Evolutionary conservation across 2,329 filamentous ascomycete species (phyloP), one percentile per base, ranked within the genome.

Genomic region (Colletotrichum tabaci): DNA sequence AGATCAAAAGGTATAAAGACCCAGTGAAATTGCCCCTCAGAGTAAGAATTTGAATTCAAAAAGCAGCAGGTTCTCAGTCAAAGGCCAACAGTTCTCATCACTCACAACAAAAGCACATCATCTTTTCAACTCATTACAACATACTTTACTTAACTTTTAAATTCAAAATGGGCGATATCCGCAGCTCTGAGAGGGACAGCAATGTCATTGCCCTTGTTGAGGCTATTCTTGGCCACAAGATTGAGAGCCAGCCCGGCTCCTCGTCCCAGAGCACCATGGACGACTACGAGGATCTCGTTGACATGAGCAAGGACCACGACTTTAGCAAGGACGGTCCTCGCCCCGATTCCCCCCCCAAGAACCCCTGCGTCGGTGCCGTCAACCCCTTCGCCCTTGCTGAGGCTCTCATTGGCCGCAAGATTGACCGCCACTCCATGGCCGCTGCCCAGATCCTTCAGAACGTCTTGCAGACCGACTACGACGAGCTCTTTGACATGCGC

Each of bases 401-500:
- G 77, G 82, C 83, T 26, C 78, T 85, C 63, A 75, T 85, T 40
- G 82, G 83, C 67, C 81, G 83, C 66, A 81, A 77, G 64, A 77
- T 85, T 23, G 81, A 85, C 74, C 77, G 79, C n/a, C 73, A 75
- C 56, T 82, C 81, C 38, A 75, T 80, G 23, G 76, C 76, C 23
- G 76, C 80, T 0, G 76, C 79, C 26, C 75, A 76, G 16, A 79
- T 86, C 67, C 74, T 86, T 38, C 79, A 82, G 57, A 82, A 82
- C 61, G 80, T 84, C 40, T 79, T 86, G 30, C 83, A 85, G 77
- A 85, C 83, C 21, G 83, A 85, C 75, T 86, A 86, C 66, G 81
- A 85, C 58, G 84, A 86, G 77, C 82, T 85, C 53, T 86, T 86
- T 61, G 84, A 85, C 76, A 77, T 85, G 80, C 83, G 81, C 74